Percentiles rank a stretch among this genome's conserved stretches.
Conservation (phyloP, 2,329 filamentous ascomycete species). For the Penicillium sclerotigenum region DNA sequence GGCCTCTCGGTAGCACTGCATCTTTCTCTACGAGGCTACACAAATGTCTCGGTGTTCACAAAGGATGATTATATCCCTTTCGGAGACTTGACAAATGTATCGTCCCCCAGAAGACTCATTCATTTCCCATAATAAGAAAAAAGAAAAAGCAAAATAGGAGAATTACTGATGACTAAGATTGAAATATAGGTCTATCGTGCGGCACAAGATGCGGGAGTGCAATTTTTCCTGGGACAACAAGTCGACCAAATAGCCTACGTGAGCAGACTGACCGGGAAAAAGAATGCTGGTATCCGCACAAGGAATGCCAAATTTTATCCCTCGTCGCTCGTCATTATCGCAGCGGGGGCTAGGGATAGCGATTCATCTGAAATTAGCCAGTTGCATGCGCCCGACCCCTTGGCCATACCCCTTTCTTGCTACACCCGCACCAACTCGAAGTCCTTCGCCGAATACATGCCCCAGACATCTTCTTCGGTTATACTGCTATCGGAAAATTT, state of each 20-base stretch:
- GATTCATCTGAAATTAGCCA: neutral
- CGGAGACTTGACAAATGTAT: slow-evolving; percentile 5
- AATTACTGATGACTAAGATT: neutral
- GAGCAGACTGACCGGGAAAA: slow-evolving; percentile 4
- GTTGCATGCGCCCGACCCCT: neutral
- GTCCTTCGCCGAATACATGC: neutral
- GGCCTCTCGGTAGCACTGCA: slow-evolving; percentile 9
- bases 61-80: neutral
- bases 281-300: slow-evolving; percentile 5
- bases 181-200: slow-evolving; percentile 1
- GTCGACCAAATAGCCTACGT: slow-evolving; percentile 6
- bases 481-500: neutral
- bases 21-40: slow-evolving; percentile 7
- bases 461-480: slow-evolving; percentile 2
- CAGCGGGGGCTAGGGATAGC: neutral
- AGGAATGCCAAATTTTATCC: slow-evolving; percentile 3
- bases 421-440: neutral
- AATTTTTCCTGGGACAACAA: neutral
- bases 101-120: neutral
- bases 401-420: slow-evolving; percentile 8
- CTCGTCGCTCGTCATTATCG: slow-evolving; percentile 5
- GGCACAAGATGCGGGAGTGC: slow-evolving; percentile 6
- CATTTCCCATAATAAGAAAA: neutral
- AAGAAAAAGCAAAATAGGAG: neutral
- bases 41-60: slow-evolving; percentile 2